Evolutionary conservation across 257 asterid genomes (phyloP), one percentile per base, ranked within the genome.

Genomic region (Leonotis leonurus): DNA sequence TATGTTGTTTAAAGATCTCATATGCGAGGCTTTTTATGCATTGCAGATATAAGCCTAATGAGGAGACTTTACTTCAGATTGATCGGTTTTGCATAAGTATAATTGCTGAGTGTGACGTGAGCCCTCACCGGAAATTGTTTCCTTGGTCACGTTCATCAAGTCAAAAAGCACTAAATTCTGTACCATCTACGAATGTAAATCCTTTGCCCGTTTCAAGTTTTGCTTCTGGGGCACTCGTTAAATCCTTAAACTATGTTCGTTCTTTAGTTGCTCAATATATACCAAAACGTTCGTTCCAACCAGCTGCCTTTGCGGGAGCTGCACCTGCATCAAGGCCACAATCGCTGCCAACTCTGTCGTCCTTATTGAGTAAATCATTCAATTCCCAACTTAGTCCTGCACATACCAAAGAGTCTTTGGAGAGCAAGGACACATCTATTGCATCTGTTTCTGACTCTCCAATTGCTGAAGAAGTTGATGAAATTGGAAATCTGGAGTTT

Each of bases 251-350:
- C 76, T 93, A 93, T 73, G 89, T 93, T 52, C 97, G 96, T 54
- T 93, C 99, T 73, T 76, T 93, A 75, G 94, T 93, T 69, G 81
- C 93, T 67, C 96, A 89, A 76, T 71, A 93, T 74, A 73, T 93
- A 68, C 99, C 99, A 30, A 87, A 80, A 70, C 89, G 99, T 63
- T 93, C 95, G 46, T 89, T 93, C 72, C 97, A 89, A 56, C 86
- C 97, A 58, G 99, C 99, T 68, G 95, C 91, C 65, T 87, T 93
- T 78, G 86, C 94, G 58, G 99, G 99, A 68, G 95, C 96, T 40
- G 85, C 87, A 30, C 67, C 89, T 60, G 83, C 88, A 54, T 89
- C 97, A 59, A 83, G 96, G 70, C 49, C 49, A 2, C 99, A 89
- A 77, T 67, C 92, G 43, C 90, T 93, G 77, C 99, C 97, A 54